phyloP scores from a whole-genome alignment of 208 protist genomes.

The Leishmania braziliensis region DNA sequence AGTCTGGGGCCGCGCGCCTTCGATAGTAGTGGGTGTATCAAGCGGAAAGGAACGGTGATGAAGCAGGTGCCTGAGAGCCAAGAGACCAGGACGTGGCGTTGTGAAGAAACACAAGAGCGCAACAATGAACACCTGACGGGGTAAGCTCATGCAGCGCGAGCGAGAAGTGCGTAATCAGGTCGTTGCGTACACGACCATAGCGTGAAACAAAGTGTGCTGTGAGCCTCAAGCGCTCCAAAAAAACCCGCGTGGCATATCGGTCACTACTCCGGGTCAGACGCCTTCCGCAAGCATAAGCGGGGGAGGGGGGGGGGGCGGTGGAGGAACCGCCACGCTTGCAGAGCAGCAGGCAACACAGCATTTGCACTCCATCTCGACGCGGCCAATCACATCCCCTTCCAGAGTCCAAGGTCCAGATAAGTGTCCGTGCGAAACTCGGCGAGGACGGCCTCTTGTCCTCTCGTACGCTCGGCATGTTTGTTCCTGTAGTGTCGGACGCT shows the following conservation, averaged over 20 bases:
- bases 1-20: neutral
- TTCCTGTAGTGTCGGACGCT: no score
- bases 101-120: neutral
- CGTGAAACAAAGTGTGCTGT: neutral
- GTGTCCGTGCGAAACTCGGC: neutral
- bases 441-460: neutral
- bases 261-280: neutral
- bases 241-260: neutral
- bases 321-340: no score
- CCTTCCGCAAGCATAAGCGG: no score
- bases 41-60: no score
- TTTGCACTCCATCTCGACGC: no score
- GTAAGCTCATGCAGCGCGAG: neutral
- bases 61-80: neutral
- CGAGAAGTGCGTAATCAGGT: neutral
- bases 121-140: neutral
- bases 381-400: no score
- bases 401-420: no score
- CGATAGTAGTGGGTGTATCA: no score
- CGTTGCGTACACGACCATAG: no score
- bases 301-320: no score
- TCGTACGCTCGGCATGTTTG: neutral
- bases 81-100: neutral
- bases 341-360: no score
- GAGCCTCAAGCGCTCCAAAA: neutral